Base-by-base conservation (phyloP, 768 basidiomycete genomes). In the Lactarius quietus region DNA sequence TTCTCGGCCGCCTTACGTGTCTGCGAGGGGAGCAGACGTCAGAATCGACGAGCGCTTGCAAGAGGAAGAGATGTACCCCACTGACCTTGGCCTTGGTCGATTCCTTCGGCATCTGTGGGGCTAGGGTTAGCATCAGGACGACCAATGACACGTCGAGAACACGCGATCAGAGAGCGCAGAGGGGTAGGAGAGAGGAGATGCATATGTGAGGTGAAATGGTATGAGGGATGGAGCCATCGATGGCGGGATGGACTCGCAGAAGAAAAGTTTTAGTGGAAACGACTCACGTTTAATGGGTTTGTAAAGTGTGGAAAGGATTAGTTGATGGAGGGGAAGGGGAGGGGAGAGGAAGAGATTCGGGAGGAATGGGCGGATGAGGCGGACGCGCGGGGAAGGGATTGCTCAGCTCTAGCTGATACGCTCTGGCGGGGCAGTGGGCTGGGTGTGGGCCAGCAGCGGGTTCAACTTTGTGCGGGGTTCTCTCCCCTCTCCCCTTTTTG, bases 51-150 rank as follows among this genome's bases (percentile, higher is more conserved):
- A 59, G 59, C 59, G 67, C 65, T 68, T 61, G 63, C 33, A 63
- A 8, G 51, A 55, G 61, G 55, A 62, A 60, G 64, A 58, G 63
- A 71, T 15, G 51, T 68, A 73, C 73, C 70, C 65, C 51, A 75
- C 84, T 68, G 65, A 90, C 89, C 80, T 85, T 89, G 69, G 86
- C 80, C 78, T 89, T 88, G 48, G 85, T 78, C 43, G 83, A 76
- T 76, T 86, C 89, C 76, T 91, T 92, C 70, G 90, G 90, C 91
- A 92, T 93, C 87, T 85, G 72, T 70, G 65, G 72, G 61, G 70
- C 70, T 61, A 70, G 72, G 72, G 73, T 66, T 68, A 68, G 70
- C 35, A 69, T 81, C 67, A 81, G 76, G 62, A 71, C 65, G 67
- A 69, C 66, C 72, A 77, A 76, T 72, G 69, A 78, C 77, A 82